Evolutionary conservation across 2,329 filamentous ascomycete genomes (phyloP).

Genomic region (Myotisia sp.): DNA sequence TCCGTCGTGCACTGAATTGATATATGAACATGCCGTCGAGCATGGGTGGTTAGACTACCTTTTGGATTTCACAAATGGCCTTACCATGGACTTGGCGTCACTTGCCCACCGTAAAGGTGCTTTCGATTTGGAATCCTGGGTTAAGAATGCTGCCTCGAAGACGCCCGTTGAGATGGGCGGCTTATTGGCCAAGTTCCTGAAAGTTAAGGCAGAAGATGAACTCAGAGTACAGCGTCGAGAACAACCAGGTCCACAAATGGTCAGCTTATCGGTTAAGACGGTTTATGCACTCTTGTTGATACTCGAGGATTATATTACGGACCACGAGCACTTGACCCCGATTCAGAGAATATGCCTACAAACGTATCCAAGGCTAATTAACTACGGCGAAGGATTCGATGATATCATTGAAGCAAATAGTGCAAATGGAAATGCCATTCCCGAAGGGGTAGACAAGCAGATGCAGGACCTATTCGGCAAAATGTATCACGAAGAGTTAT

Average conservation of each 20-base stretch:
- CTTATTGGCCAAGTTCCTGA: conserved; percentile 64
- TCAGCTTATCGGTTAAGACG: conserved; percentile 70
- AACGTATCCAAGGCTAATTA: conserved; percentile 85
- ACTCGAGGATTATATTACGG: conserved; percentile 50
- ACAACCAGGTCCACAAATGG: conserved; percentile 51
- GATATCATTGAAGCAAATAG: conserved; percentile 81
- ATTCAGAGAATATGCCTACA: conserved; percentile 82
- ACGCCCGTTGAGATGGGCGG: conserved; percentile 53
- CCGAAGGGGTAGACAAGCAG: conserved; percentile 63
- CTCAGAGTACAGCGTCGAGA: conserved; percentile 55
- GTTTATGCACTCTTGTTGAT: conserved; percentile 68
- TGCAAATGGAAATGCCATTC: conserved; percentile 64
- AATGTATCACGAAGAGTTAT: conserved; percentile 87
- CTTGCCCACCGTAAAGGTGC: conserved; percentile 66
- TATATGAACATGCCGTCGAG: conserved; percentile 66
- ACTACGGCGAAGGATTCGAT: conserved; percentile 86
- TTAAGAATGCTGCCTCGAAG: conserved; percentile 52
- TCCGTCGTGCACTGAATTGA: conserved; percentile 51
- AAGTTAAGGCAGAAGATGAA: conserved; percentile 73
- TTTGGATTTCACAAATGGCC: conserved; percentile 62
- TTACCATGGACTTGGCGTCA: conserved; percentile 76
- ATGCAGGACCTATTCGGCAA: conserved; percentile 98
- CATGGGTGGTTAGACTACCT: conserved; percentile 76
- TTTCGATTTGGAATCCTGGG: conserved; percentile 73
- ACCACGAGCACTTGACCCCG: conserved; percentile 57